Percentiles rank a stretch among this genome's conserved stretches.
These are phyloP conservation scores for Puccinia hordei DNA, from an alignment of 1,284 basidiomycete species.

Conservation along the genomic window DNA sequence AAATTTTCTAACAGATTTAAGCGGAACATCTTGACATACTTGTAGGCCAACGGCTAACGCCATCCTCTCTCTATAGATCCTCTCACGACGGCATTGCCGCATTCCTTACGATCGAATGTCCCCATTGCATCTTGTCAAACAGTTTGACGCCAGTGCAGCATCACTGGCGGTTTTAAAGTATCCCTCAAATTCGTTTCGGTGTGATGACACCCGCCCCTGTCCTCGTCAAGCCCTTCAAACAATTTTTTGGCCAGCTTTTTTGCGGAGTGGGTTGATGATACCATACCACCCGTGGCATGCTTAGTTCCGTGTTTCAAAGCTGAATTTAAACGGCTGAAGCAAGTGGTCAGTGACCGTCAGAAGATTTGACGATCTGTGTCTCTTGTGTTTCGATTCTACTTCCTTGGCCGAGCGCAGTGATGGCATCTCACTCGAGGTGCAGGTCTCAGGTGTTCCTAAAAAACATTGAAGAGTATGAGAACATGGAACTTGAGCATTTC, in stretches of 20 bases:
- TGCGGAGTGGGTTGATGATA: constrained; percentile 67
- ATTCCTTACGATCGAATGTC: constrained; percentile 79
- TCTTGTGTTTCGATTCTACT: constrained; percentile 49
- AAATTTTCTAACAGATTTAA: neutral
- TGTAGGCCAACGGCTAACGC: constrained; percentile 72
- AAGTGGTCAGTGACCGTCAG: constrained; percentile 45
- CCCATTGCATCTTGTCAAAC: constrained; percentile 82
- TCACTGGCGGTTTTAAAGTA: constrained; percentile 74
- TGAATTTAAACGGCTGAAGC: constrained; percentile 54
- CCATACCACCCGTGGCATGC: neutral
- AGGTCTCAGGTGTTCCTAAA: constrained; percentile 1
- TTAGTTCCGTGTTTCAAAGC: constrained; percentile 55
- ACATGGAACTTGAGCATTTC: neutral
- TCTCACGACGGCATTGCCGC: constrained; percentile 79
- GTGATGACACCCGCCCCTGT: constrained; percentile 57
- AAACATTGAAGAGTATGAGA: neutral
- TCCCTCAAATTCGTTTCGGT: constrained; percentile 61
- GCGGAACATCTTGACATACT: neutral
- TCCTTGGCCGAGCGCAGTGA: neutral
- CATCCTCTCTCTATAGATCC: constrained; percentile 78
- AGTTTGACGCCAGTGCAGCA: constrained; percentile 72
- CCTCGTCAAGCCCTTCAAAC: constrained; percentile 69
- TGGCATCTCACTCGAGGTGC: neutral
- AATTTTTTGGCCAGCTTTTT: constrained; percentile 72
- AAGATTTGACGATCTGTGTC: constrained; percentile 8